Evolutionary conservation across 768 basidiomycete genomes (phyloP).

Genomic region (Boletus eberwhitei): DNA sequence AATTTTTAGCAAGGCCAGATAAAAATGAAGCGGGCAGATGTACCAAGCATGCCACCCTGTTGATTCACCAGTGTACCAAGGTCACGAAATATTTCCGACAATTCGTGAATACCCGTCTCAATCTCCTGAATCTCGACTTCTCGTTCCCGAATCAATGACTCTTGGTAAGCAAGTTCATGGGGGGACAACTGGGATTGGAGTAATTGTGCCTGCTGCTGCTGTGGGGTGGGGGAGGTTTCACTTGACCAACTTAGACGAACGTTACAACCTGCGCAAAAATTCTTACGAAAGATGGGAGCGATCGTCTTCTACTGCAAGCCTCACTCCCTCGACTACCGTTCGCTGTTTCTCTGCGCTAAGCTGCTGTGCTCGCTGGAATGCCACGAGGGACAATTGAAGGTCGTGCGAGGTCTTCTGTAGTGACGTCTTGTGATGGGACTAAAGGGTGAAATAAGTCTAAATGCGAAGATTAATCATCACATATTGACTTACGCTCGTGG

Average conservation of each 20-base stretch:
- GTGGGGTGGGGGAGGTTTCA: constrained; percentile 43
- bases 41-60: constrained; percentile 93
- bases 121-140: constrained; percentile 95
- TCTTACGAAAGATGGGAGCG: constrained; percentile 33
- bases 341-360: constrained; percentile 87
- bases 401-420: constrained; percentile 94
- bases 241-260: constrained; percentile 16
- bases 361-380: constrained; percentile 90
- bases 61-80: constrained; percentile 91
- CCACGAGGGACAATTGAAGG: constrained; percentile 81
- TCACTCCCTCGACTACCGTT: constrained; percentile 83
- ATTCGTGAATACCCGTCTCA: constrained; percentile 93
- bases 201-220: constrained; percentile 66
- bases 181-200: constrained; percentile 77
- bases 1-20: not conserved
- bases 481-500: constrained; percentile 46
- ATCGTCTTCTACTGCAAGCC: constrained; percentile 79
- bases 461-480: not conserved
- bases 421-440: constrained; percentile 80
- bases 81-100: constrained; percentile 95
- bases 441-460: not conserved
- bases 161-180: constrained; percentile 93
- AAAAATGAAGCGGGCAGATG: constrained; percentile 23
- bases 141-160: constrained; percentile 77
- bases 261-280: not conserved